Percentiles rank a stretch among this genome's conserved stretches.
phyloP scores from a whole-genome alignment of 257 asterid genomes.

The Cordia subcordata region DNA sequence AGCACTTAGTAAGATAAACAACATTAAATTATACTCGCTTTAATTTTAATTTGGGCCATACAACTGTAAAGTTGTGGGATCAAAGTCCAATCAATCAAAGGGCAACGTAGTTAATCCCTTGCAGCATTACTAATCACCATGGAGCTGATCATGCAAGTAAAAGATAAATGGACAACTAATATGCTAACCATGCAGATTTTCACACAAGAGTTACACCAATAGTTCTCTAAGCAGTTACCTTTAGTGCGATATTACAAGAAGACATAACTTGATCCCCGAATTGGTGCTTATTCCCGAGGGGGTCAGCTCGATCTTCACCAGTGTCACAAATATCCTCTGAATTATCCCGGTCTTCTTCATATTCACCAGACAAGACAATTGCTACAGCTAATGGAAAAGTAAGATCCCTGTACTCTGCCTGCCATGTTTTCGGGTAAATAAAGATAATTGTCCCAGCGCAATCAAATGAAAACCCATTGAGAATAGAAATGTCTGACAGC shows the following conservation, averaged over 20 bases:
- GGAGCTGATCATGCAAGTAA: too few species aligned
- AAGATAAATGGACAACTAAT: background rate
- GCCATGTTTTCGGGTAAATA: background rate
- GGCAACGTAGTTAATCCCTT: background rate
- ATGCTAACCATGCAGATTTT: background rate
- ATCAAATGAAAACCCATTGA: background rate
- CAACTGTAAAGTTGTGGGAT: background rate
- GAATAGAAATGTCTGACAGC: background rate
- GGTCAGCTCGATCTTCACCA: background rate
- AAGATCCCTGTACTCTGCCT: slow-evolving; percentile 6
- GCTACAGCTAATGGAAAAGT: slow-evolving; percentile 14
- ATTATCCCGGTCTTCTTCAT: background rate
- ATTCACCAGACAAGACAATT: slow-evolving; percentile 9
- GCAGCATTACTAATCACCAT: too few species aligned
- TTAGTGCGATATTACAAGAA: slow-evolving; percentile 5
- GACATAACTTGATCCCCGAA: background rate
- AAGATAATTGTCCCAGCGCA: background rate
- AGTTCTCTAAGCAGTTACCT: background rate
- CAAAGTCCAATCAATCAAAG: background rate
- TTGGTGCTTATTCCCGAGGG: background rate
- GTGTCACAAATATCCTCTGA: slow-evolving; percentile 7
- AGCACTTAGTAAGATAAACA: background rate
- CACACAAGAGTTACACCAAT: background rate
- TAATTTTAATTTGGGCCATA: background rate
- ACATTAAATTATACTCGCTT: background rate